Conservation (phyloP, 441 rosid species). For the Mallotus japonicus region DNA sequence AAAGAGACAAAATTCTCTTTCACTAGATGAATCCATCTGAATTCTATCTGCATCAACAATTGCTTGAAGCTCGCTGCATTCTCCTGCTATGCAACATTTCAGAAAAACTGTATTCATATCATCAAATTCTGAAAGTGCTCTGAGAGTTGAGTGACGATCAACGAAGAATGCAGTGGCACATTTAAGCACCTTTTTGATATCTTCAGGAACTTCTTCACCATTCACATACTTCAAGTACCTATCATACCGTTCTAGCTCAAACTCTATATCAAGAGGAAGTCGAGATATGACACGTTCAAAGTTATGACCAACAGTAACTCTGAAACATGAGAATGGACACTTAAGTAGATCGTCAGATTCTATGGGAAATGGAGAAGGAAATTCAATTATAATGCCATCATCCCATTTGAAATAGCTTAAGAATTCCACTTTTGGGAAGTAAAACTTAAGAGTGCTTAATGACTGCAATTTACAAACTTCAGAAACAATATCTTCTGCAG, state of each 20-base stretch:
- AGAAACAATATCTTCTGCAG: constrained; percentile 12
- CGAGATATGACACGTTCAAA: constrained; percentile 19
- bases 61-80: constrained; percentile 13
- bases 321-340: constrained; percentile 8
- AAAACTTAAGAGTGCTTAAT: constrained; percentile 12
- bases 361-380: not conserved
- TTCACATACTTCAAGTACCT: not conserved
- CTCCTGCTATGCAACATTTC: constrained; percentile 18
- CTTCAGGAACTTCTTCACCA: constrained; percentile 15
- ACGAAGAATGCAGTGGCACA: constrained; percentile 12
- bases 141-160: constrained; percentile 9
- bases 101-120: not conserved
- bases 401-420: no score
- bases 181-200: constrained; percentile 1
- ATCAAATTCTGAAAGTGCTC: constrained; percentile 15
- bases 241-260: constrained; percentile 7
- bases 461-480: constrained; percentile 1
- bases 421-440: not conserved
- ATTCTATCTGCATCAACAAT: constrained; percentile 13
- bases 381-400: no score
- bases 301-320: constrained; percentile 19
- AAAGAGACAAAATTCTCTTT: not conserved
- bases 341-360: not conserved
- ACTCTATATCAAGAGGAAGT: constrained; percentile 17
- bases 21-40: not conserved